Conservation (phyloP, 495 filamentous ascomycete genomes). For the Aspergillus baeticus region DNA sequence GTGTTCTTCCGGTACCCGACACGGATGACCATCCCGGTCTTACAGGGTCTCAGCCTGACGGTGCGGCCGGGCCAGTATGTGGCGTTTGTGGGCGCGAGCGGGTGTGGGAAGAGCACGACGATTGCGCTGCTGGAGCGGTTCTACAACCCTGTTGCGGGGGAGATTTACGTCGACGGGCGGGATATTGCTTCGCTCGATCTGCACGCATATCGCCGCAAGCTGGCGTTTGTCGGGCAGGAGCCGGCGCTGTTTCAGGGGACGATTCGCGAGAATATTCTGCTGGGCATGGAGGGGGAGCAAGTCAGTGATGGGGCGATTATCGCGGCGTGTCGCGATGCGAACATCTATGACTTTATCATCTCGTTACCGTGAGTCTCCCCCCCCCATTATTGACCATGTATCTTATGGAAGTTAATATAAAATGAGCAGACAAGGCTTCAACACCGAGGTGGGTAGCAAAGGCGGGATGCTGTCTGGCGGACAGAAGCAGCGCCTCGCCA, state of each 20-base stretch:
- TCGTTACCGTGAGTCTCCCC: constrained; percentile 50
- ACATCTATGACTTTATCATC: constrained; percentile 88
- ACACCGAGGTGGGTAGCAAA: constrained; percentile 72
- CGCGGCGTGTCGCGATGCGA: constrained; percentile 79
- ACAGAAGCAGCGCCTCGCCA: constrained; percentile 80
- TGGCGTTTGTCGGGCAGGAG: constrained; percentile 83
- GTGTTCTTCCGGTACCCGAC: constrained; percentile 82
- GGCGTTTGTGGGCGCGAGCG: constrained; percentile 76
- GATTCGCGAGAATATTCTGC: constrained; percentile 76
- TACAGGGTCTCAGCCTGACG: constrained; percentile 66
- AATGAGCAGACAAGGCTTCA: constrained; percentile 60
- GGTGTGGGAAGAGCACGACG: constrained; percentile 80
- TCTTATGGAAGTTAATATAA: not conserved
- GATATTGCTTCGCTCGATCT: constrained; percentile 72
- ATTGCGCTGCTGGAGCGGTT: constrained; percentile 79
- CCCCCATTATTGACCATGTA: constrained; percentile 10
- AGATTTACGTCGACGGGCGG: constrained; percentile 68
- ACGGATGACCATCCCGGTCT: constrained; percentile 70
- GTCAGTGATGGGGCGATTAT: constrained; percentile 65
- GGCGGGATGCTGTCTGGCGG: constrained; percentile 78
- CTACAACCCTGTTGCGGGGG: constrained; percentile 72
- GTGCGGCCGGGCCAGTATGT: constrained; percentile 75
- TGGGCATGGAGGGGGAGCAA: constrained; percentile 53
- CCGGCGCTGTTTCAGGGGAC: constrained; percentile 83
- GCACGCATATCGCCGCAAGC: constrained; percentile 68